phyloP scores from a whole-genome alignment of 2,329 filamentous ascomycete species.

The Tolypocladium album region DNA sequence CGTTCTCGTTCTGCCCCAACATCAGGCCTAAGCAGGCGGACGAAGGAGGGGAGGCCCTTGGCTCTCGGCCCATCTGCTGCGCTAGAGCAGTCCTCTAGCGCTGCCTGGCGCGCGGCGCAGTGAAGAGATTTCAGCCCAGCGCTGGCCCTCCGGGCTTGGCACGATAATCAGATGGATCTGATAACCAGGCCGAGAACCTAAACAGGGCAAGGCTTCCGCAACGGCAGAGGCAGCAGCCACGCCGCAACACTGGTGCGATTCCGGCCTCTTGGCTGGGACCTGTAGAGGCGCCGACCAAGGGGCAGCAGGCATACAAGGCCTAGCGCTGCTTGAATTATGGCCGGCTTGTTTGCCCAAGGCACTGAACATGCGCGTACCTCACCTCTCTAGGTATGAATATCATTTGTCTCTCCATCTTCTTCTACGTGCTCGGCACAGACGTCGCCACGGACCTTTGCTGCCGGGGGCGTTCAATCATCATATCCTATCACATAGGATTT shows the following conservation, averaged over 20 bases:
- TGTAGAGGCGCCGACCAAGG: not conserved
- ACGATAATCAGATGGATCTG: constrained; percentile 1
- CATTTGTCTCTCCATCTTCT: constrained; percentile 40
- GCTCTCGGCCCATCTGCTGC: too few species aligned
- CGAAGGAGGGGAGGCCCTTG: too few species aligned
- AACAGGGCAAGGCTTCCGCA: not conserved
- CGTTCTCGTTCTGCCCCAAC: too few species aligned
- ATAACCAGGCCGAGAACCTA: not conserved
- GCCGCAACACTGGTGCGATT: not conserved
- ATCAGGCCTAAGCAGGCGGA: too few species aligned
- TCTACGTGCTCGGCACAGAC: constrained; percentile 44
- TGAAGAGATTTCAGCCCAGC: not conserved
- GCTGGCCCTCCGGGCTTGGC: not conserved
- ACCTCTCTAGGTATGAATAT: too few species aligned
- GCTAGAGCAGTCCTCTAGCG: not conserved
- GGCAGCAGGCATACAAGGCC: too few species aligned
- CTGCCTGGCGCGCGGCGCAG: not conserved
- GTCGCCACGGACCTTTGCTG: constrained; percentile 35
- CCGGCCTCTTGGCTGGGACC: not conserved
- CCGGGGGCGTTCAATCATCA: constrained; percentile 42
- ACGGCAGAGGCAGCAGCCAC: not conserved
- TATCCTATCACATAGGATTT: too few species aligned
- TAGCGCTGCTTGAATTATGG: too few species aligned
- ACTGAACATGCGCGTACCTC: too few species aligned
- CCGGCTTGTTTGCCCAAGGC: too few species aligned